Evolutionary conservation across 2,329 filamentous ascomycete species (phyloP), one percentile per base, ranked within the genome.

Genomic region (Ploettnerulaceae sp.): DNA sequence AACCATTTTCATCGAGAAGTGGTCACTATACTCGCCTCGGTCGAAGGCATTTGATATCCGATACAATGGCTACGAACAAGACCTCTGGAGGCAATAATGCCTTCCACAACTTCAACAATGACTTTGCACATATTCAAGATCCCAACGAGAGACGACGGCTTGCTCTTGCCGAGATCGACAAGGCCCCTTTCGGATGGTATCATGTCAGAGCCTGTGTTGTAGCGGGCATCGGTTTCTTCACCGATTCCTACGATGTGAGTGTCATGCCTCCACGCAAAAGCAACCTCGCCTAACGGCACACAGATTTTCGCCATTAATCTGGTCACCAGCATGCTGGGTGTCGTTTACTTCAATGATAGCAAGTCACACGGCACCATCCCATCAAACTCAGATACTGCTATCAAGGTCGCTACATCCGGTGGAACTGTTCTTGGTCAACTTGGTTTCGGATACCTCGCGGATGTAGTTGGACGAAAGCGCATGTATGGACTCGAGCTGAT

Each of bases 191-290:
- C 51, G 84, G 86, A 61, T 91, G 86, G 86, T 88, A 89, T 64
- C 87, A 93, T 62, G 78, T 90, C 48, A 78, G 86, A 31, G 84
- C 86, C 48, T 77, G 86, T 44, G 69, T 86, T 7, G 86, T 91
- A 18, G 86, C 86, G 22, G 87, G 88, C 59, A 84, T 91, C 52
- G 88, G 87, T 57, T 93, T 94, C 78, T 93, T 93, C 68, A 91
- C 87, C 12, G 88, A 91, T 63, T 85, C 85, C 29, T 91, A 90
- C 67, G 82, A 86, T 62, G 87, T 89, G 69, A 93, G 93, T 37
- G 11, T 12, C 20, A 5, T 11, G n/a, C 5, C 22, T 3, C 3
- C 20, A 20, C 7, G 5, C 64, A 75, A 75, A 36, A 64, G 66
- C 45, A 62, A 29, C 12, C 22, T 47, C 53, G 28, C 55, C 42